Conservation (phyloP, 2,329 filamentous ascomycete species). For the Teratosphaeria zuluensis region DNA sequence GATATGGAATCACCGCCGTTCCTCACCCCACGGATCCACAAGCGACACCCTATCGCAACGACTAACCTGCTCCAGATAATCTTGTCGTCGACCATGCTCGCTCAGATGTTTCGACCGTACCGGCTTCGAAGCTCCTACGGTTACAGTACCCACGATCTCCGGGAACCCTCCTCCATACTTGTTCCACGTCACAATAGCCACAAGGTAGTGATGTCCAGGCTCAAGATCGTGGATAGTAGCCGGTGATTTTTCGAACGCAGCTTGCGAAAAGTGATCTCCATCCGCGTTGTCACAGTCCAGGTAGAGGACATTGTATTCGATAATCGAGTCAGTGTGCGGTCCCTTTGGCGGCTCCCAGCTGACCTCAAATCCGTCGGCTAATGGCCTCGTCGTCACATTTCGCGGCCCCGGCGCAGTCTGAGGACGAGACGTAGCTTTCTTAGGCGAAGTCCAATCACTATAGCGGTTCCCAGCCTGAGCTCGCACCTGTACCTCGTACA, state of each 20-base stretch:
- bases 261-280: neutral
- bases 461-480: neutral
- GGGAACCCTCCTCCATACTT: neutral
- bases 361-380: neutral
- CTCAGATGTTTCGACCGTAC: neutral
- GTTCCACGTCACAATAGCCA: neutral
- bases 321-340: neutral
- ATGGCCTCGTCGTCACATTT: neutral
- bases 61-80: neutral
- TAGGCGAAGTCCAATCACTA: neutral
- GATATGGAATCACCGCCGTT: too few relatives aligned
- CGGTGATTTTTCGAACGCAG: neutral
- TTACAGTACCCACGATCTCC: neutral
- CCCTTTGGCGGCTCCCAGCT: neutral
- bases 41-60: neutral
- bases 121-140: neutral
- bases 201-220: neutral
- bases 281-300: neutral
- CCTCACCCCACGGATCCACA: too few relatives aligned
- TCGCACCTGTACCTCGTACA: neutral
- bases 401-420: neutral
- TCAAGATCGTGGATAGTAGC: neutral
- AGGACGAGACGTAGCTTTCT: neutral
- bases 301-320: neutral
- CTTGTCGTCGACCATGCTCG: neutral